Evolutionary conservation across 441 rosid species (phyloP), one percentile per base, ranked within the genome.

Genomic region (Lepidium campestre): DNA sequence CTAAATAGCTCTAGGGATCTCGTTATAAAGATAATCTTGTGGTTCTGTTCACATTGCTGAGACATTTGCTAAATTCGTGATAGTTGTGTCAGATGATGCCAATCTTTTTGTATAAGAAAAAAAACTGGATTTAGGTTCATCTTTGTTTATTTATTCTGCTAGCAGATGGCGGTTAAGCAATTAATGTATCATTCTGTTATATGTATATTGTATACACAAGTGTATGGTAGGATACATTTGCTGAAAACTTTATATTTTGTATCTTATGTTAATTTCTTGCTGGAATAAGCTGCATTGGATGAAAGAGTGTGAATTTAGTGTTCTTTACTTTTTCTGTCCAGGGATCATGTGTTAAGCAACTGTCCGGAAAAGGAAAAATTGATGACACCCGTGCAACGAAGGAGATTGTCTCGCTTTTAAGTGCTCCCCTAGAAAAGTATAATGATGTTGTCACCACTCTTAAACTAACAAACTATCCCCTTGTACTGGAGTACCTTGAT

Each of bases 351-450:
- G 84, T 88, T 56, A 89, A 79, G 77, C 89, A 86, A 83, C 86
- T 94, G 52, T 75, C 92, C 22, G 73, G 82, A 45, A 80, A 76
- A 76, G 96, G 94, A 71, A 94, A 85, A 88, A 75, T 88, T 77
- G 82, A 89, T 65, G 99, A 89, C 78, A 83, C 70, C 72, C 87
- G 78, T 80, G 93, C 98, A 20, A 86, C 96, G 18, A 94, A 89
- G 80, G 98, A 91, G 84, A 85, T 89, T 73, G 97, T 94, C 73
- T 81, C 98, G 14, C 94, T 94, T 72, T 88, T 91, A 77, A 94
- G 97, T 85, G 94, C 98, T 71, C 99, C 99, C 32, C 71, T 94
- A 44, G 99, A 94, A 81, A 94, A 94, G 76, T 94, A 94, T 67
- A 94, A 91, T 73, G 89, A 90, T 77, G 83, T 94, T 74, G 96